These are phyloP conservation scores for Aspergillus nidulans DNA, from an alignment of 495 filamentous ascomycete genomes.

Conservation along the genomic window DNA sequence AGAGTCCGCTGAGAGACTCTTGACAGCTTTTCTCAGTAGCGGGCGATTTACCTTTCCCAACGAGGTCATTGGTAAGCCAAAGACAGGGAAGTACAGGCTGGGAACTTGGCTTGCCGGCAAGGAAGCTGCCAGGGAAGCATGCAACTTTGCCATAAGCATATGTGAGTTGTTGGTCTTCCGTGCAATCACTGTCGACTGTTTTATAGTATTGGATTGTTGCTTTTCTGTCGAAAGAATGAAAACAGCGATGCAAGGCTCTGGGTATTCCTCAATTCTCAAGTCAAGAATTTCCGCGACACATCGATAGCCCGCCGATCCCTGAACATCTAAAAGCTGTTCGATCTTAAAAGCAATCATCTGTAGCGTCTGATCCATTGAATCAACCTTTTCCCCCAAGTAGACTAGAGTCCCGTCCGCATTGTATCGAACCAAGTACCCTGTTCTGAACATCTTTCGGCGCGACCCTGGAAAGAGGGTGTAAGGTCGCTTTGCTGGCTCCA, in stretches of 20 bases:
- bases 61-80: constrained; percentile 46
- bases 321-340: constrained; percentile 27
- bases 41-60: constrained; percentile 48
- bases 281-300: constrained; percentile 25
- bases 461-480: neutral
- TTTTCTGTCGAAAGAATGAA: constrained; percentile 24
- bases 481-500: neutral
- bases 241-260: constrained; percentile 20
- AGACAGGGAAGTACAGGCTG: constrained; percentile 52
- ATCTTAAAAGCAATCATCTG: constrained; percentile 46
- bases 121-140: constrained; percentile 21
- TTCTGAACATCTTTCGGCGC: constrained; percentile 32
- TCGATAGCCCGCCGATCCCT: constrained; percentile 15
- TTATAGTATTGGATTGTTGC: neutral
- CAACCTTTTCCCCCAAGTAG: constrained; percentile 43
- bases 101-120: constrained; percentile 54
- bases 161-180: constrained; percentile 17
- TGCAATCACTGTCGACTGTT: constrained; percentile 9
- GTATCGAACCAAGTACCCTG: constrained; percentile 52
- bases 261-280: constrained; percentile 2
- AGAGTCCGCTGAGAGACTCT: constrained; percentile 14
- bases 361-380: constrained; percentile 42
- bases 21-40: constrained; percentile 16
- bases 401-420: constrained; percentile 45
- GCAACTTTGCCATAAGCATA: constrained; percentile 13